Evolutionary conservation across 495 filamentous ascomycete genomes (phyloP), one percentile per base, ranked within the genome.

Genomic region (Penicillium herquei): DNA sequence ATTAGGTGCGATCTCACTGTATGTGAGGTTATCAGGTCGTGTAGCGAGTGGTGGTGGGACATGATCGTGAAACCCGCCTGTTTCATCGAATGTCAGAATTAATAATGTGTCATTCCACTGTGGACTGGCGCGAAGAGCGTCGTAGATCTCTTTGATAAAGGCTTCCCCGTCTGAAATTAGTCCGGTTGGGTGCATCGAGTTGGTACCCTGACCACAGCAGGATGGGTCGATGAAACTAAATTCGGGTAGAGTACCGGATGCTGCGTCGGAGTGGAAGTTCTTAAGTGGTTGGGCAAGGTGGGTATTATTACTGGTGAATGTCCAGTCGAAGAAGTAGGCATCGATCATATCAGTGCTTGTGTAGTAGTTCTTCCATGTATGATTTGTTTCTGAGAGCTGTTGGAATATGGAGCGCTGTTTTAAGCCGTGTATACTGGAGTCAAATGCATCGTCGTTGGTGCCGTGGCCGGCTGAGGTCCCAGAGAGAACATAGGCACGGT

Each of bases 161-260:
- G 54, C 58, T 62, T 82, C 76, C 42, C 78, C 79, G 37, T 72
- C 65, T 30, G 70, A 74, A 66, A 80, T 69, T n/a, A 70, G 69
- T 13, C 69, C 70, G 1, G 67, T 69, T 1, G 77, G 78, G 64
- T 82, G 77, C 70, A 79, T 75, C 44, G 75, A 79, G 57, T 70
- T 77, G 21, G 73, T 78, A 45, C 61, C 65, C 9, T 57, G 47
- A 17, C 69, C 69, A 59, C 79, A 82, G 76, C 79, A 82, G 40
- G 70, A 71, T 1, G 79, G 79, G 69, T 82, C 78, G 56, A 82
- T 60, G 58, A 77, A 82, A 41, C 71, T 74, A 54, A 82, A 70
- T 43, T 77, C 62, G 8, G 78, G 69, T 1, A 81, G 76, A 5
- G 49, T 64, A 33, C 79, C 73, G n/a, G 64, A 60, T 13, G 59